phyloP scores from a whole-genome alignment of 306 rosid species.

The Rubus parviflorus region DNA sequence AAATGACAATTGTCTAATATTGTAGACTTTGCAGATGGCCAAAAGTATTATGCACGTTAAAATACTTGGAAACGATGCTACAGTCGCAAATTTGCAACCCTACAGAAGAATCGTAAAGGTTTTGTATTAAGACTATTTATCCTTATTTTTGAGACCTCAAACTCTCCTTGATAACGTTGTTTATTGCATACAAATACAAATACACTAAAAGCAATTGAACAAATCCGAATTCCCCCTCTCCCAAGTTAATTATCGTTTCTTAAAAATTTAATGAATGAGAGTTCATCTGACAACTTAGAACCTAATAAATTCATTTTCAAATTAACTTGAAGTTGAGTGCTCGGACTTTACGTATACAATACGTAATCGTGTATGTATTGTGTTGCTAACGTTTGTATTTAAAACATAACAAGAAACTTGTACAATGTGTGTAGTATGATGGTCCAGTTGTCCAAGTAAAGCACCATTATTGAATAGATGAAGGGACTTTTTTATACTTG shows the following conservation, averaged over 20 bases:
- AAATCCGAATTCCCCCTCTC: background rate
- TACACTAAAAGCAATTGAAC: background rate
- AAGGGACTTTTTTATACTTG: background rate
- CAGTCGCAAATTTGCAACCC: background rate
- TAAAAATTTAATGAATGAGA: too few species aligned
- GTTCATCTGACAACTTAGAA: too few species aligned
- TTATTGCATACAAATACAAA: too few species aligned
- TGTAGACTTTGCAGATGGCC: background rate
- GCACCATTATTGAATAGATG: constrained; percentile 1
- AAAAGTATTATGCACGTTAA: background rate
- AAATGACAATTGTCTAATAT: background rate
- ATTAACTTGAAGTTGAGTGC: background rate
- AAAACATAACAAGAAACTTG: background rate
- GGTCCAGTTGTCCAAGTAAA: background rate
- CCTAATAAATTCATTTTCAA: background rate
- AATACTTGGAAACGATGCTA: background rate
- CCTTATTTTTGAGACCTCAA: background rate
- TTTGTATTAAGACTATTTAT: background rate
- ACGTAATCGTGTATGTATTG: background rate
- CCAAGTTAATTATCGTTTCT: background rate
- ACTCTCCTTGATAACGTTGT: background rate
- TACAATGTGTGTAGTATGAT: background rate
- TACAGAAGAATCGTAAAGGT: background rate
- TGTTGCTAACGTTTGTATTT: background rate
- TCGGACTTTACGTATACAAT: background rate